Percentiles rank a stretch among this genome's conserved stretches.
These are phyloP conservation scores for Colletotrichum cuscutae DNA, from an alignment of 2,329 filamentous ascomycete species.

Conservation along the genomic window DNA sequence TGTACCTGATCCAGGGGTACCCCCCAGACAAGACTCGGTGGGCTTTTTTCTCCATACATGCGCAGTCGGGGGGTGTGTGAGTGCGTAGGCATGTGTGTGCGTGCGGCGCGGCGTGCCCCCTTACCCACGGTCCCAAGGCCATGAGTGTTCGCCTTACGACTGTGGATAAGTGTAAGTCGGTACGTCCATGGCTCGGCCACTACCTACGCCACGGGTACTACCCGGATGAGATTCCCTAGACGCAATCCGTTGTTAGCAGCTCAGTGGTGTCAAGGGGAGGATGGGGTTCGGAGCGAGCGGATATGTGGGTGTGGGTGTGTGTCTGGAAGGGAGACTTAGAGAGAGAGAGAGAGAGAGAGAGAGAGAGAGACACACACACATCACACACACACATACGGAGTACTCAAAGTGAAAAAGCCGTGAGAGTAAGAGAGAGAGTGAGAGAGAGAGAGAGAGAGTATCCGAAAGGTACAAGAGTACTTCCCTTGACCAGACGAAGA, in stretches of 20 bases:
- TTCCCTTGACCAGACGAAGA: not conserved
- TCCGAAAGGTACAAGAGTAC: not conserved
- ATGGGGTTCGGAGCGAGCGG: not conserved
- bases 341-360: not conserved
- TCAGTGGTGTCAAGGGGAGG: not conserved
- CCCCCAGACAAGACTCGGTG: constrained; percentile 23
- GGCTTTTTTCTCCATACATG: constrained; percentile 19
- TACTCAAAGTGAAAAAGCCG: not conserved
- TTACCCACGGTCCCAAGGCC: constrained; percentile 20
- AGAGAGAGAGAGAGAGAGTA: not conserved
- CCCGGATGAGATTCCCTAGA: constrained; percentile 9
- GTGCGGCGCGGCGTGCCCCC: not conserved
- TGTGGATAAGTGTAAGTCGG: constrained; percentile 2
- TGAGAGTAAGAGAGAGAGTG: not conserved
- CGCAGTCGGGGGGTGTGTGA: constrained; percentile 3
- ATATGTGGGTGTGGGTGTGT: not conserved
- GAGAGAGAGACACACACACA: not conserved
- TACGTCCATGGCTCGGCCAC: constrained; percentile 9
- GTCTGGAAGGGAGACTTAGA: not conserved
- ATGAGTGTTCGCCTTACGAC: constrained; percentile 29
- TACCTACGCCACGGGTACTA: constrained; percentile 20
- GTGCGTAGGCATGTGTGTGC: not conserved
- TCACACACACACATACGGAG: no score
- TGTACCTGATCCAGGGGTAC: constrained; percentile 35
- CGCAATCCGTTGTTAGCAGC: not conserved